Percentiles rank a stretch among this genome's conserved stretches.
phyloP scores from a whole-genome alignment of 352 stramenopile species.

The Pythium dissotocum region DNA sequence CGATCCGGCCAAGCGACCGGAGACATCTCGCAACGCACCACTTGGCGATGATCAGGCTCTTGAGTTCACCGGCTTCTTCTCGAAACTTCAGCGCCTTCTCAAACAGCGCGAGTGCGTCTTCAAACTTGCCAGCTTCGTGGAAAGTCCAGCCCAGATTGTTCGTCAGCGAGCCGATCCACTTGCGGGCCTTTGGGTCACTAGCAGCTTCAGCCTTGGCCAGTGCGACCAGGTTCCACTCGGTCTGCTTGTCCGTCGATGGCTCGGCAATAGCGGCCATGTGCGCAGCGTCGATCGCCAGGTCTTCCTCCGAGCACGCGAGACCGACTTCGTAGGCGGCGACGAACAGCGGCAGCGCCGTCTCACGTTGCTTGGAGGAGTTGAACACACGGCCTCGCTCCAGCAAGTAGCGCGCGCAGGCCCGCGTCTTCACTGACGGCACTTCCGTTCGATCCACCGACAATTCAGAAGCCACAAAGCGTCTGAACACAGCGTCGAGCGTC shows the following conservation, averaged over 20 bases:
- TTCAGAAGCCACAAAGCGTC: background rate
- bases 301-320: constrained; percentile 14
- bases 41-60: constrained; percentile 25
- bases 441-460: background rate
- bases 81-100: constrained; percentile 20
- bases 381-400: constrained; percentile 31
- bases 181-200: constrained; percentile 19
- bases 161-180: constrained; percentile 27
- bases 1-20: constrained; percentile 19
- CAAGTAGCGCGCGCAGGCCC: constrained; percentile 23
- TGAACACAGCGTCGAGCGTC: constrained; percentile 22
- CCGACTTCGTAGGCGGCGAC: constrained; percentile 20
- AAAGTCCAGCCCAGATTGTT: constrained; percentile 36
- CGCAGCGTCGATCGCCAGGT: constrained; percentile 25
- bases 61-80: constrained; percentile 15
- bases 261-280: constrained; percentile 34
- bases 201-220: constrained; percentile 13
- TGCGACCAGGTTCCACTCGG: constrained; percentile 21
- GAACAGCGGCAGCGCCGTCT: constrained; percentile 19
- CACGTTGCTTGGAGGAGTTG: constrained; percentile 26
- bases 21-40: constrained; percentile 25
- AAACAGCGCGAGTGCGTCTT: constrained; percentile 23
- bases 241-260: constrained; percentile 5
- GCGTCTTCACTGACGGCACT: background rate
- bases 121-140: constrained; percentile 19